Base-by-base conservation (phyloP, 768 basidiomycete genomes). In the Cystobasidium ongulense region DNA sequence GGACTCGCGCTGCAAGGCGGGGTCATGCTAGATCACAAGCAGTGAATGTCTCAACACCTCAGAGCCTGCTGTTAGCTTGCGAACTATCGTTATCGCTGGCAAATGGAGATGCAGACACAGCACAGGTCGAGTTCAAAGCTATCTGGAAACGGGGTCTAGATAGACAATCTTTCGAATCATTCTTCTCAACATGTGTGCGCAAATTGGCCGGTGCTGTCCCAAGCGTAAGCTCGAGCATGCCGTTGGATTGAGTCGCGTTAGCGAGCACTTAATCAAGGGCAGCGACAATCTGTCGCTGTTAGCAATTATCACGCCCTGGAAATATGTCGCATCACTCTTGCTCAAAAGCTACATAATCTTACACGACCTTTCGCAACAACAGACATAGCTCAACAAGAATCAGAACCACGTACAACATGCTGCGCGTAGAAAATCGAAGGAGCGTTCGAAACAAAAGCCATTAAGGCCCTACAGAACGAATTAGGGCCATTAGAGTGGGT, bases 121-220 rank as follows among this genome's bases (percentile, higher is more conserved):
- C 23, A 8, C 39, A 41, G 8, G 63, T 53, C 25, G 65, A 50
- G 35, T n/a, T 74, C 21, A 67, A 10, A 29, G 52, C 43, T 33
- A 50, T 33, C n/a, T 74, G 73, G 73, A 15, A 21, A 27, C 25
- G 53, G 13, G 73, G 73, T 1, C 23, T 1, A 15, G 73, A 74
- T 35, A 68, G 73, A 31, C 53, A 66, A 5, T 13, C 61, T 57
- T 39, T 74, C n/a, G 73, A 74, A 43, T 74, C 73, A 27, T 59
- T 74, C 23, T 74, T 72, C 38, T 57, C 29, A 4, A 50, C 54
- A 23, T 46, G 66, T 27, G 31, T 62, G 39, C 71, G 71, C 13
- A 62, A 61, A 35, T 21, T 72, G 15, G 68, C 52, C 1, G 43
- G 53, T 31, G 38, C 43, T 7, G 13, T 17, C 8, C 35, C 33